Base-by-base conservation (phyloP, 257 asterid genomes). In the Euphrasia confusa region DNA sequence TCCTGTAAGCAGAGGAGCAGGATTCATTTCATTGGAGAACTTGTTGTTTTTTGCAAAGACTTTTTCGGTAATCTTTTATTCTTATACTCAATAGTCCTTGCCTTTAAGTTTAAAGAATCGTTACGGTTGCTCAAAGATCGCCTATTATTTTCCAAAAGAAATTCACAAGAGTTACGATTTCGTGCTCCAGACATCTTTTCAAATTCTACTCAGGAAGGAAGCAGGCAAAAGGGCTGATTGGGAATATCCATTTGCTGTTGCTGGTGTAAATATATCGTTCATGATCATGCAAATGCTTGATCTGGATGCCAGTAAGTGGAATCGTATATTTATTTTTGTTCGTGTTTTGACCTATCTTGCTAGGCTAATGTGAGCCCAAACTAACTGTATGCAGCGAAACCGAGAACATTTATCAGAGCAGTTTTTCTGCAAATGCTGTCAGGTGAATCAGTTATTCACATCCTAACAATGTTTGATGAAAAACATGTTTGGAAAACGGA, bases 201-300 rank as follows among this genome's bases (percentile, higher is more conserved):
- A 90, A 75, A 72, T 72, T 17, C 75, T 90, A 45, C 71, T 87
- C 74, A 82, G 80, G 72, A 90, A 90, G 75, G 85, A 87, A 72
- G 79, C 78, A 0, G 95, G 97, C 24, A 85, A 87, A 70, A 71
- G 92, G 73, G 86, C 92, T 5, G 71, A 74, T 33, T 90, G 97
- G 97, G 97, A 87, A 76, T 87, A 90, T 79, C 95, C 97, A 50
- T 89, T 89, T 78, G 97, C 89, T 68, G 53, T 47, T 47, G 53
- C 53, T 47, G 53, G 53, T 47, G 53, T 47, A 47, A 47, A 47
- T 13, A 13, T 47, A 56, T 83, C 97, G 57, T 90, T 90, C 69
- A 87, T 87, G 97, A 79, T 90, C 63, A 72, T 80, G 78, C 88
- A 90, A 77, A 84, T 87, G 92, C 97, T 90, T 68, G 88, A 90